These are phyloP conservation scores for Alloteropsis semialata DNA, from an alignment of 176 grass and related monocot species.

Conservation along the genomic window DNA sequence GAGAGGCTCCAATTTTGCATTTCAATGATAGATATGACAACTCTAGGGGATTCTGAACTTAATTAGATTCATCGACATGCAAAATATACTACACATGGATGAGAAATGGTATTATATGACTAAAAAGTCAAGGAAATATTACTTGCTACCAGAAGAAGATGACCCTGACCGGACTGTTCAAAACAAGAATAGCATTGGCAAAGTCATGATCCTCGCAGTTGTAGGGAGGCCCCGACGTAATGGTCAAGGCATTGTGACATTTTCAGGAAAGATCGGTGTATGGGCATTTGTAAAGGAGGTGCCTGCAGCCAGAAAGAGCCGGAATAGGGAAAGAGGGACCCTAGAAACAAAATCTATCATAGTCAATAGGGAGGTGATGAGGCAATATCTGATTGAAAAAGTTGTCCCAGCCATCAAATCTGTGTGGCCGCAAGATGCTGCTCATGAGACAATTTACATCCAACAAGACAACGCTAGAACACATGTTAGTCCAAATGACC, in stretches of 20 bases:
- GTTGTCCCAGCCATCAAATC: neutral
- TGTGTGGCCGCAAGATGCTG: neutral
- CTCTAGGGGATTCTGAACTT: neutral
- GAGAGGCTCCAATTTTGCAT: neutral
- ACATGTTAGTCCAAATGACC: neutral
- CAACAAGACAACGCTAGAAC: neutral
- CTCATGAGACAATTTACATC: neutral
- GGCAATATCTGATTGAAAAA: neutral
- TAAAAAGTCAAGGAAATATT: neutral
- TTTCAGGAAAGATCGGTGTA: neutral
- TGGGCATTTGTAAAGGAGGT: neutral
- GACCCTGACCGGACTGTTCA: neutral
- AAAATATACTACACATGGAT: neutral
- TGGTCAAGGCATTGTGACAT: neutral
- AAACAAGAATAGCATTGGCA: neutral
- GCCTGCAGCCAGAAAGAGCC: neutral
- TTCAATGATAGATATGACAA: neutral
- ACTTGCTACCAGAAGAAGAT: neutral
- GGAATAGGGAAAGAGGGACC: neutral
- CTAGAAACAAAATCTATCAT: neutral
- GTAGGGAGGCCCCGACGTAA: neutral
- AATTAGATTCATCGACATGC: neutral
- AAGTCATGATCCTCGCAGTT: neutral
- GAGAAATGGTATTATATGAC: neutral
- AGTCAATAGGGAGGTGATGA: neutral